Percentiles rank a stretch among this genome's conserved stretches.
These are phyloP conservation scores for Odontarrhena argentea DNA, from an alignment of 345 rosid species.

Conservation along the genomic window DNA sequence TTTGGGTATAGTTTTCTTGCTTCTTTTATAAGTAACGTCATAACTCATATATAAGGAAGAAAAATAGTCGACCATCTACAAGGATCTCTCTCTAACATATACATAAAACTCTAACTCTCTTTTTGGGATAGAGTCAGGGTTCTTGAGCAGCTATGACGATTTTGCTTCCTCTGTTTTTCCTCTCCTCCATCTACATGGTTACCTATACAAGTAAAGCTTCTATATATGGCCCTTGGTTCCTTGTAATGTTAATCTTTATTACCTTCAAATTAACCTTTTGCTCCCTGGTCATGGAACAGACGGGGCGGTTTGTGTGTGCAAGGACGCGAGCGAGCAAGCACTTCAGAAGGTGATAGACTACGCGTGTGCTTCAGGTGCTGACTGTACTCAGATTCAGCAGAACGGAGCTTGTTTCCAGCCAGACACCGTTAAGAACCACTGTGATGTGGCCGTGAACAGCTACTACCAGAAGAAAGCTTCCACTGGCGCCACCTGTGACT, in stretches of 20 bases:
- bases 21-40: too few species aligned
- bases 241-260: not conserved
- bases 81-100: conserved; percentile 17
- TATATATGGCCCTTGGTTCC: too few species aligned
- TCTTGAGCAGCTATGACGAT: conserved; percentile 51
- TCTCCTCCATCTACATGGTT: conserved; percentile 55
- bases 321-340: conserved; percentile 56
- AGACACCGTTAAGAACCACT: conserved; percentile 55
- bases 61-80: conserved; percentile 22
- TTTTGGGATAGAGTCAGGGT: not conserved
- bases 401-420: conserved; percentile 81
- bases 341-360: conserved; percentile 80
- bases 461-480: conserved; percentile 39
- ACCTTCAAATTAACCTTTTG: too few species aligned
- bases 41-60: not conserved
- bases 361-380: conserved; percentile 93
- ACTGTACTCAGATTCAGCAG: conserved; percentile 56
- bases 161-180: conserved; percentile 50
- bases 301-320: conserved; percentile 76
- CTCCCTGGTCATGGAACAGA: conserved; percentile 34
- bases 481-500: conserved; percentile 42
- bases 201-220: conserved; percentile 64
- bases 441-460: conserved; percentile 45
- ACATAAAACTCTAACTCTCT: conserved; percentile 16
- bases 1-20: not conserved